Conservation (phyloP, 1,284 basidiomycete genomes). For the Puccinia horiana region DNA sequence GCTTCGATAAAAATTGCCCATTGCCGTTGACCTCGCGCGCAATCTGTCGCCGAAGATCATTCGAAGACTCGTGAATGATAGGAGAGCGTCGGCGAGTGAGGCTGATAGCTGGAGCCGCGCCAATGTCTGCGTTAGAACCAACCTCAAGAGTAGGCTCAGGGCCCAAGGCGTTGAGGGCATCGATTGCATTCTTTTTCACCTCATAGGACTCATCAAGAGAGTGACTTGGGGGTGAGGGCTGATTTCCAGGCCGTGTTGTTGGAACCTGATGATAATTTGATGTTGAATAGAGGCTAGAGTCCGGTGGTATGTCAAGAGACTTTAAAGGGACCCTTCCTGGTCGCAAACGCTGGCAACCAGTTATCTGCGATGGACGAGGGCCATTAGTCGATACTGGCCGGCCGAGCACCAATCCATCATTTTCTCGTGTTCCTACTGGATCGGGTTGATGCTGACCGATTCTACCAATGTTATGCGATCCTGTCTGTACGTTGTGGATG, state of each 20-base stretch:
- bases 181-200: background rate
- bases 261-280: background rate
- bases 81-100: constrained; percentile 19
- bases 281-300: background rate
- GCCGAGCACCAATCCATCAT: background rate
- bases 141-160: constrained; percentile 17
- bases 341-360: constrained; percentile 17
- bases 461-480: background rate
- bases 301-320: constrained; percentile 2
- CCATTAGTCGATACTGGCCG: constrained; percentile 14
- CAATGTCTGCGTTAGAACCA: background rate
- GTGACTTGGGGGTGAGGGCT: background rate
- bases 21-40: constrained; percentile 33
- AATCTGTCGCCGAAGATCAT: constrained; percentile 39
- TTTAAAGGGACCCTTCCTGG: constrained; percentile 28
- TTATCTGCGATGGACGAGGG: background rate
- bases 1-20: background rate
- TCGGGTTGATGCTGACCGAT: background rate
- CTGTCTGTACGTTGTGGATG: background rate
- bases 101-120: background rate
- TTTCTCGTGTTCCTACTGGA: background rate
- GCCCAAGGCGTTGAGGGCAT: background rate
- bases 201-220: background rate
- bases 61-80: constrained; percentile 39
- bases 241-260: background rate